Evolutionary conservation across 2,329 filamentous ascomycete genomes (phyloP), one percentile per base, ranked within the genome.

Genomic region (Epichloe brachyelytri): DNA sequence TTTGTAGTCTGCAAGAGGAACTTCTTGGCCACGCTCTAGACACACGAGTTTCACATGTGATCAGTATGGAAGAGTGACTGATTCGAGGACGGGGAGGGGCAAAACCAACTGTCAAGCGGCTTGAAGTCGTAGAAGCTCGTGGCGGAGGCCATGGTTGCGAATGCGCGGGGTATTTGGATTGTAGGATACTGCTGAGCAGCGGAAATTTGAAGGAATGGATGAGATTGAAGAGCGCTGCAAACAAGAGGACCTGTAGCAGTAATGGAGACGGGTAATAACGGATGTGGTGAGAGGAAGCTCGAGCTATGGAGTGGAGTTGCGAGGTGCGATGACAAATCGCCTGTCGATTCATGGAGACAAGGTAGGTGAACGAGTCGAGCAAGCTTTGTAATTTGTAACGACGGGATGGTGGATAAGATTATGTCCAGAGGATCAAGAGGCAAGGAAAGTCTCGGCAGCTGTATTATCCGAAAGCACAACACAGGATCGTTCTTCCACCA

Each of bases 61-160:
- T 61, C 46, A 59, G 61, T 46, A 50, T 33, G 17, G 19, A n/a
- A 41, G 30, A 12, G 26, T 37, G n/a, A 33, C 19, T n/a, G 15
- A 5, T 14, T 38, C 19, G 19, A 4, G 14, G 7, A 12, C n/a
- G 17, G 34, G 15, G 26, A 14, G 22, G 6, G 22, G 6, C 11
- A 15, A 17, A 38, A 48, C 45, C 33, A 74, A 88, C 85, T 89
- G 70, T 91, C 82, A 59, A 85, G 79, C 58, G 86, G 83, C 73
- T 83, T 87, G 71, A 94, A 94, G 66, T 90, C 85, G 76, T 85
- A 93, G 68, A 95, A 88, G 58, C 55, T 61, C 34, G 68, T 66
- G 48, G 69, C 69, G 43, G 69, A 70, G 51, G 69, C 60, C 69
- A 71, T 71, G 40, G 55, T 64, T 51, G 55, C 50, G 4, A 43